Evolutionary conservation across 768 basidiomycete genomes (phyloP).

Genomic region (Trametes maxima): DNA sequence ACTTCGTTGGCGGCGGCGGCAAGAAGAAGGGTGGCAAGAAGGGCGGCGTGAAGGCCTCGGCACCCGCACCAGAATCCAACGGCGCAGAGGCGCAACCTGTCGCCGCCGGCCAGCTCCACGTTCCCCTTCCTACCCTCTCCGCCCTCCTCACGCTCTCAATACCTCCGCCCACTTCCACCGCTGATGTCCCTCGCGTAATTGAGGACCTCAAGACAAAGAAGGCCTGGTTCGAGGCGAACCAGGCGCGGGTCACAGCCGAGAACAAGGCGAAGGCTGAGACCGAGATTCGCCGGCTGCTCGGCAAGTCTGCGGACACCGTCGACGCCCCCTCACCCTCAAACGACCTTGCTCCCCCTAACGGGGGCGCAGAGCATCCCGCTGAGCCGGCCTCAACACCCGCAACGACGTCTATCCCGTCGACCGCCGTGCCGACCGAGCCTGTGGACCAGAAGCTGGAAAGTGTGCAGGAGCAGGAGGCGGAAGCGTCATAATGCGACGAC

Average conservation of each 20-base stretch:
- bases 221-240: slow-evolving; percentile 93
- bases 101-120: slow-evolving; percentile 52
- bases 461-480: slow-evolving; percentile 38
- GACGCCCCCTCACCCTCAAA: slow-evolving; percentile 32
- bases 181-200: slow-evolving; percentile 81
- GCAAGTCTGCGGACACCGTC: slow-evolving; percentile 39
- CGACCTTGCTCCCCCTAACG: slow-evolving; percentile 43
- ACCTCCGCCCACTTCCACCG: slow-evolving; percentile 76
- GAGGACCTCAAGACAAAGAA: slow-evolving; percentile 94
- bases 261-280: slow-evolving; percentile 81
- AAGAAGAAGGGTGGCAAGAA: slow-evolving; percentile 75
- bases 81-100: slow-evolving; percentile 24
- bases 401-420: slow-evolving; percentile 33
- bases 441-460: slow-evolving; percentile 48
- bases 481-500: slow-evolving; percentile 26
- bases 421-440: slow-evolving; percentile 41
- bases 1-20: slow-evolving; percentile 62
- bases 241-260: slow-evolving; percentile 74
- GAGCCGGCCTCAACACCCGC: slow-evolving; percentile 50
- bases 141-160: slow-evolving; percentile 90
- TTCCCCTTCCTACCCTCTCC: slow-evolving; percentile 84
- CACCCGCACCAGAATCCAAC: slow-evolving; percentile 19
- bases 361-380: slow-evolving; percentile 42
- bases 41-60: slow-evolving; percentile 37
- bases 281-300: slow-evolving; percentile 63